phyloP scores from a whole-genome alignment of 306 rosid genomes.

The Trifolium pratense region DNA sequence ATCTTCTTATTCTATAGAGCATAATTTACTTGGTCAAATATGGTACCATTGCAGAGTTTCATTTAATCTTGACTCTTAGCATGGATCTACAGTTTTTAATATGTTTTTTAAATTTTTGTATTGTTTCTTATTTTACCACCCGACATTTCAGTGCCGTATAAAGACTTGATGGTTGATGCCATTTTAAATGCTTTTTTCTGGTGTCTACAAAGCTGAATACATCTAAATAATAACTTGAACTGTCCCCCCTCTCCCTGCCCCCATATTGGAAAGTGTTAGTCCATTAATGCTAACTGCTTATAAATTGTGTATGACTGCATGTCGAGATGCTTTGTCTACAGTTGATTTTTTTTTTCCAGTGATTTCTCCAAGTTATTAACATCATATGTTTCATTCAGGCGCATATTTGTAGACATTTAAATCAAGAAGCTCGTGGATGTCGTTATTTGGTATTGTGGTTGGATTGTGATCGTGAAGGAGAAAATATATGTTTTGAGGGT shows the following conservation, averaged over 20 bases:
- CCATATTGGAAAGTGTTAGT: conserved; percentile 25
- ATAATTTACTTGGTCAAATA: conserved; percentile 25
- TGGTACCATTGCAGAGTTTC: conserved; percentile 5
- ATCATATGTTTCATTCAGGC: conserved; percentile 60
- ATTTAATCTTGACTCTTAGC: conserved; percentile 1
- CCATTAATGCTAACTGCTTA: conserved; percentile 22
- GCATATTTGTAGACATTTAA: conserved; percentile 82
- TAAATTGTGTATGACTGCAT: conserved; percentile 16
- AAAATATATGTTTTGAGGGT: conserved; percentile 98
- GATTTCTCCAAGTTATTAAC: conserved; percentile 36
- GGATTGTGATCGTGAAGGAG: conserved; percentile 99
- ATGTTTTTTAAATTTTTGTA: background rate
- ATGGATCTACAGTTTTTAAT: background rate
- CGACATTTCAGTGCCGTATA: conserved; percentile 6
- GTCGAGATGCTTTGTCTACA: conserved; percentile 25
- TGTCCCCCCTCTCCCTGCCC: background rate
- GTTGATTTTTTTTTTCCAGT: conserved; percentile 33
- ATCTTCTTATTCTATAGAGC: conserved; percentile 1
- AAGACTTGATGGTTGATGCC: background rate
- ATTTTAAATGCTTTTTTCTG: conserved; percentile 18
- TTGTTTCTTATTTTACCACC: conserved; percentile 27
- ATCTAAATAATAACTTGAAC: background rate
- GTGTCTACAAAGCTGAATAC: conserved; percentile 10
- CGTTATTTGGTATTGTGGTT: conserved; percentile 85
- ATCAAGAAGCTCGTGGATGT: conserved; percentile 93